Evolutionary conservation across 1,139 yeast genomes (phyloP).

Genomic region (Suhomyces coccinellae): DNA sequence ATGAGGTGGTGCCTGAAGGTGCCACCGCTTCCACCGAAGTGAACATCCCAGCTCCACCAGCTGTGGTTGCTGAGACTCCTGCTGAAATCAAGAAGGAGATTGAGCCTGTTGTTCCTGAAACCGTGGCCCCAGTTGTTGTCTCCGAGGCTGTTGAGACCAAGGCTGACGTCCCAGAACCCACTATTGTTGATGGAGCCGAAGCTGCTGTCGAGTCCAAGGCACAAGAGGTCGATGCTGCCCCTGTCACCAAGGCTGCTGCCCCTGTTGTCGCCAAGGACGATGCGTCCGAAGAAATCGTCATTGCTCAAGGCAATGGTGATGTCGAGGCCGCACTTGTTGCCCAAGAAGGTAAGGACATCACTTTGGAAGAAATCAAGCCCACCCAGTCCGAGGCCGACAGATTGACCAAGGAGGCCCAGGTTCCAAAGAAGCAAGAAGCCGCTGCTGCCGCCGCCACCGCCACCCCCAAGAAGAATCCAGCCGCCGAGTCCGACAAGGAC

Average conservation of each 20-base stretch:
- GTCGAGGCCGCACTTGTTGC: slow-evolving; percentile 41
- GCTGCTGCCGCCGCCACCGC: slow-evolving; percentile 9
- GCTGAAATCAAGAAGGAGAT: not conserved
- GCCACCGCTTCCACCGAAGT: slow-evolving; percentile 2
- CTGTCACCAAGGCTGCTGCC: slow-evolving; percentile 17
- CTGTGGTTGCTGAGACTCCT: not conserved
- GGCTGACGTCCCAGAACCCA: slow-evolving; percentile 8
- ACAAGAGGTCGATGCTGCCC: slow-evolving; percentile 16
- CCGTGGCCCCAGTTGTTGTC: not conserved
- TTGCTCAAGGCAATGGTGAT: slow-evolving; percentile 40
- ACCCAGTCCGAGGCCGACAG: slow-evolving; percentile 38
- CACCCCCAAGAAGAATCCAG: not conserved
- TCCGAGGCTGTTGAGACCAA: not conserved
- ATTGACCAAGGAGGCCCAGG: slow-evolving; percentile 34
- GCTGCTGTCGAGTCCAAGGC: slow-evolving; percentile 4
- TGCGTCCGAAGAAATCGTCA: slow-evolving; percentile 32
- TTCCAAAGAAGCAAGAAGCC: slow-evolving; percentile 13
- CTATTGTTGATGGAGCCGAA: slow-evolving; percentile 4
- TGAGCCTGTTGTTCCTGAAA: no score
- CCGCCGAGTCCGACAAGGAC: slow-evolving; percentile 1
- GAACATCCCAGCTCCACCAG: slow-evolving; percentile 3
- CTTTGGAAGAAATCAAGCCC: slow-evolving; percentile 47
- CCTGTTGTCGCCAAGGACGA: slow-evolving; percentile 9
- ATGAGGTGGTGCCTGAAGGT: slow-evolving; percentile 3
- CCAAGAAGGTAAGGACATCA: slow-evolving; percentile 39